Conservation (phyloP, 139 green algal genomes). For the Raphidocelis subcapitata region DNA sequence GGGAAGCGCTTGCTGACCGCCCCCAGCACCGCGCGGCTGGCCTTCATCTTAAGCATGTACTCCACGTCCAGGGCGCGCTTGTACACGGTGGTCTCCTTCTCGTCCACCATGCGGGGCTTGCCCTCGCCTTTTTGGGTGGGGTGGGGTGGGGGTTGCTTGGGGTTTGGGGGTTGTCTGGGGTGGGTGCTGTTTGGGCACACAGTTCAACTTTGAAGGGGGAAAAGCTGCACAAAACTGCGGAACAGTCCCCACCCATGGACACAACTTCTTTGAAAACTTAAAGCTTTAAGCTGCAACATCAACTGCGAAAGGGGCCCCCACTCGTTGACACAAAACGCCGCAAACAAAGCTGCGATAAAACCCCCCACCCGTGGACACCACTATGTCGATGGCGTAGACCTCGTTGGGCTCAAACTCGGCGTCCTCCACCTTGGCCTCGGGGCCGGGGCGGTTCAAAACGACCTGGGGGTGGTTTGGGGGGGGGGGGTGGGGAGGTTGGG, state of each 20-base stretch:
- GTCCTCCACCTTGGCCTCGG: conserved; percentile 89
- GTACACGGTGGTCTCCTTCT: conserved; percentile 98
- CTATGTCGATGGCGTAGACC: conserved; percentile 96
- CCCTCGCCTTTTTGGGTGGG: conserved; percentile 55
- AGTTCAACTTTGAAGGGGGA: too few species aligned
- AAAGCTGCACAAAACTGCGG: too few species aligned
- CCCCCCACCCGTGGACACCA: conserved; percentile 88
- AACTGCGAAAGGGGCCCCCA: too few species aligned
- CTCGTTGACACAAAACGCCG: too few species aligned
- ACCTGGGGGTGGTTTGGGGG: conserved; percentile 5
- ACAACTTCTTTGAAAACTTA: too few species aligned
- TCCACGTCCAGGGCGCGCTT: conserved; percentile 91
- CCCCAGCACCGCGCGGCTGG: conserved; percentile 76
- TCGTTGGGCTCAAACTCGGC: conserved; percentile 95
- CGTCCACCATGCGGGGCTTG: conserved; percentile 76
- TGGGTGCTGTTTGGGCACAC: too few species aligned
- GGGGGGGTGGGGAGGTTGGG: not conserved
- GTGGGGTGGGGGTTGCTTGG: too few species aligned
- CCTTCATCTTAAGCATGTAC: conserved; percentile 92
- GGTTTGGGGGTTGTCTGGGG: too few species aligned
- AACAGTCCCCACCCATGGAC: too few species aligned
- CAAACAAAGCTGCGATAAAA: conserved; percentile 46
- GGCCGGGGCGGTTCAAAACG: conserved; percentile 81
- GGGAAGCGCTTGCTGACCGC: conserved; percentile 84
- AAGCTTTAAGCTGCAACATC: too few species aligned